phyloP scores from a whole-genome alignment of 805 yeast species.

The Hanseniaspora thailandica region DNA sequence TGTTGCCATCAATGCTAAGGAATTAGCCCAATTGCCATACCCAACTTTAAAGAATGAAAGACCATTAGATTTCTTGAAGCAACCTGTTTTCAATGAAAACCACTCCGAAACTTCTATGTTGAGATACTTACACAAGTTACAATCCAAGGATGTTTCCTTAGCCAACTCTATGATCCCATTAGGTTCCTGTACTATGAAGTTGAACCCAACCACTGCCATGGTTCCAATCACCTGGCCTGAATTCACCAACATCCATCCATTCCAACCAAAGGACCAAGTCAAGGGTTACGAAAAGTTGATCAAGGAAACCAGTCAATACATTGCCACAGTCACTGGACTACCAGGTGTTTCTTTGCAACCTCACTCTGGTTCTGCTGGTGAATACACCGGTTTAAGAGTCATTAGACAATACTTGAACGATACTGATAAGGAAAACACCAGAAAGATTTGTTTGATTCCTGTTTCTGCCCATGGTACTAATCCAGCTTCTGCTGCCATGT shows the following conservation, averaged over 20 bases:
- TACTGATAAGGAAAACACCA: conserved; percentile 50
- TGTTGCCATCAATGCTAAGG: conserved; percentile 19
- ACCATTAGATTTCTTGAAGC: conserved; percentile 49
- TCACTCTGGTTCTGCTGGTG: conserved; percentile 98
- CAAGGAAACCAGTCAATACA: conserved; percentile 64
- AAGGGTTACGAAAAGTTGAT: conserved; percentile 70
- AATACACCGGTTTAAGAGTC: conserved; percentile 83
- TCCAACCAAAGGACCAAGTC: conserved; percentile 84
- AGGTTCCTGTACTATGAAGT: conserved; percentile 97
- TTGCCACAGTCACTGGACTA: conserved; percentile 87
- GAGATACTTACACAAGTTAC: conserved; percentile 76
- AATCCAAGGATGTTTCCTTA: conserved; percentile 77
- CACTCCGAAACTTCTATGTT: conserved; percentile 93
- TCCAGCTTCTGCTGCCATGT: conserved; percentile 97
- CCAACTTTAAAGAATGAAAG: conserved; percentile 43
- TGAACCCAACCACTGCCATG: conserved; percentile 93
- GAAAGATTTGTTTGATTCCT: conserved; percentile 87
- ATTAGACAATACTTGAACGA: conserved; percentile 65
- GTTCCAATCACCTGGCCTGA: conserved; percentile 90
- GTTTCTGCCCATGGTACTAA: conserved; percentile 97
- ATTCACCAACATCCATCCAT: conserved; percentile 79
- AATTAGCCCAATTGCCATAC: conserved; percentile 24
- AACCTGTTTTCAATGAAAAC: conserved; percentile 71
- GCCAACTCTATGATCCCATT: conserved; percentile 96
- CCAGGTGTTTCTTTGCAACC: conserved; percentile 87